Conservation (phyloP, 495 filamentous ascomycete genomes). For the Podospora comata region DNA sequence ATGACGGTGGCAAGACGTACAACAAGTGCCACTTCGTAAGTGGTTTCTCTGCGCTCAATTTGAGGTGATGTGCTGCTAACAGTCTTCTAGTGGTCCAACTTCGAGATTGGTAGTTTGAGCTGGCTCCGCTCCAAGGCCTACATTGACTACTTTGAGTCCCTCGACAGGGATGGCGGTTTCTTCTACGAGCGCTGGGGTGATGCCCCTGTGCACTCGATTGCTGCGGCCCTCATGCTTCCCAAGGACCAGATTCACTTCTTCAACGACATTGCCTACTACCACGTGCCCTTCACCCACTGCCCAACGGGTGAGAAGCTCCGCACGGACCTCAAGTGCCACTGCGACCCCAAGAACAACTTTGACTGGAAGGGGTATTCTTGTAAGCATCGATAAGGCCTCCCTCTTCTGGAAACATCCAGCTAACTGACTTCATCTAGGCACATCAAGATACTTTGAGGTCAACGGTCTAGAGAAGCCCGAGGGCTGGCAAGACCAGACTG, state of each 20-base stretch:
- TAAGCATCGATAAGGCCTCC: slow-evolving; percentile 45
- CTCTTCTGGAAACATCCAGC: not conserved
- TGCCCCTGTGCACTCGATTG: slow-evolving; percentile 92
- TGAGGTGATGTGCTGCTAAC: slow-evolving; percentile 22
- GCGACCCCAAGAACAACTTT: slow-evolving; percentile 95
- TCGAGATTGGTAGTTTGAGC: slow-evolving; percentile 79
- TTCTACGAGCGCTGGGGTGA: slow-evolving; percentile 95
- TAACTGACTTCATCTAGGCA: slow-evolving; percentile 48
- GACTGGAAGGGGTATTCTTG: slow-evolving; percentile 98
- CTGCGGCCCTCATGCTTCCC: slow-evolving; percentile 74
- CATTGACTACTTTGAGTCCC: slow-evolving; percentile 71
- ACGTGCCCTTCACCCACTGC: slow-evolving; percentile 98
- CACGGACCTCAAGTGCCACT: slow-evolving; percentile 81
- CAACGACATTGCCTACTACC: slow-evolving; percentile 97
- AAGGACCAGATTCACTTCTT: slow-evolving; percentile 98
- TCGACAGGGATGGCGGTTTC: slow-evolving; percentile 83
- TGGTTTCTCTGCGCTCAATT: slow-evolving; percentile 17
- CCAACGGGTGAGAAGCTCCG: slow-evolving; percentile 80
- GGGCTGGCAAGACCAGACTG: slow-evolving; percentile 69
- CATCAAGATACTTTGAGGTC: slow-evolving; percentile 76
- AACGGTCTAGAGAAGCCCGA: slow-evolving; percentile 75
- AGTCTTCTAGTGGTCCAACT: slow-evolving; percentile 75
- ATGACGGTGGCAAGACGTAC: slow-evolving; percentile 84
- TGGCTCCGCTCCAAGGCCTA: slow-evolving; percentile 81
- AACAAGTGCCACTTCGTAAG: slow-evolving; percentile 96